Conservation (phyloP, 2,329 filamentous ascomycete species). For the Diaporthe sp. region DNA sequence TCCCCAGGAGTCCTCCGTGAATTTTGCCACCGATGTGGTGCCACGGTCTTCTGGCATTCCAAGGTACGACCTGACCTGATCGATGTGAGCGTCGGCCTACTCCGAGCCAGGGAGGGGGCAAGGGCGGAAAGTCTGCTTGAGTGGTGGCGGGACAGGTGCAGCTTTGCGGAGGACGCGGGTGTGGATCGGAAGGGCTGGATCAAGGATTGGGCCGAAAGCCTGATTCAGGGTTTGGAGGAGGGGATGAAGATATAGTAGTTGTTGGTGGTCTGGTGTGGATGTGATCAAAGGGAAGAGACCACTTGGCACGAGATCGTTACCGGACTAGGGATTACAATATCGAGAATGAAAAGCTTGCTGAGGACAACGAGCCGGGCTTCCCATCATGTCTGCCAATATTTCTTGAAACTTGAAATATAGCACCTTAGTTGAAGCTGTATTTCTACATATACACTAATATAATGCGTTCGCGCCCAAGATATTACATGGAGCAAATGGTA, state of each 20-base stretch:
- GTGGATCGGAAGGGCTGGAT: conserved; percentile 49
- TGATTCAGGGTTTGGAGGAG: conserved; percentile 48
- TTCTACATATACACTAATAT: neutral
- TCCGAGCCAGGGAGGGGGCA: conserved; percentile 62
- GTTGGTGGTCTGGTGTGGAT: neutral
- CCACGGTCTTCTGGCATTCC: conserved; percentile 75
- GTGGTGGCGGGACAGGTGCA: conserved; percentile 72
- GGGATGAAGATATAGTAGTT: neutral
- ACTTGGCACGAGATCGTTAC: too few relatives aligned
- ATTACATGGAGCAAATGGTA: too few relatives aligned
- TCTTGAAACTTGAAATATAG: neutral
- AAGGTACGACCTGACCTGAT: conserved; percentile 67
- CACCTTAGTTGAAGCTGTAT: neutral
- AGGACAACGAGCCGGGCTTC: neutral
- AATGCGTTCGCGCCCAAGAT: neutral
- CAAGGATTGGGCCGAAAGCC: conserved; percentile 46
- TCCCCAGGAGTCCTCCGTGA: conserved; percentile 68
- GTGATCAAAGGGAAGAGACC: neutral
- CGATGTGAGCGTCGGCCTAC: conserved; percentile 74
- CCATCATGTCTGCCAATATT: neutral
- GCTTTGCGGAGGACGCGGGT: conserved; percentile 69
- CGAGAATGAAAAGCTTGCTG: conserved; percentile 41
- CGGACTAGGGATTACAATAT: too few relatives aligned
- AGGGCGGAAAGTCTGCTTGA: conserved; percentile 72
- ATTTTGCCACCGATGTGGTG: conserved; percentile 75